These are phyloP conservation scores for Quercus aquifolioides DNA, from an alignment of 306 rosid genomes.

Conservation along the genomic window DNA sequence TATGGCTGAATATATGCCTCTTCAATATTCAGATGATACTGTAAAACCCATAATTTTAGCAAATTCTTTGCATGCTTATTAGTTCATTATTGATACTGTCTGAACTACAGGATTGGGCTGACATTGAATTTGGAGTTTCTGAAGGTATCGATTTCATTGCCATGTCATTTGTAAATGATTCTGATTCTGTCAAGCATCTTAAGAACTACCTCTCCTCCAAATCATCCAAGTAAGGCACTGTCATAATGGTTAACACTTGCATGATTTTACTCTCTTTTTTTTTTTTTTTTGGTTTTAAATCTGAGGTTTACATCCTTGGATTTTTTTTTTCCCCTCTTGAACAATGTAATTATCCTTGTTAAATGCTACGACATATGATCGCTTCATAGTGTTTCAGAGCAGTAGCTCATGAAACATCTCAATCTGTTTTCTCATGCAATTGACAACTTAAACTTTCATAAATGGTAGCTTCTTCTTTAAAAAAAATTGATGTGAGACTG, in stretches of 20 bases:
- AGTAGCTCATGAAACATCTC: not conserved
- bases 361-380: not conserved
- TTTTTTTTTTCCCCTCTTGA: slow-evolving; percentile 2
- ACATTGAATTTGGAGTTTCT: slow-evolving; percentile 72
- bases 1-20: not conserved
- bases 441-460: not conserved
- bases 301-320: not conserved
- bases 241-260: slow-evolving; percentile 3
- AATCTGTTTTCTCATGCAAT: not conserved
- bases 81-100: not conserved
- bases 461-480: not conserved
- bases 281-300: not conserved
- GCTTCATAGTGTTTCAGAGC: not conserved
- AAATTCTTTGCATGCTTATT: not conserved
- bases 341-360: not conserved
- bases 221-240: slow-evolving; percentile 58
- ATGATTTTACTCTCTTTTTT: not conserved
- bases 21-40: not conserved
- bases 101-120: slow-evolving; percentile 76
- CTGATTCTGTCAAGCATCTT: slow-evolving; percentile 57
- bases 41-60: not conserved
- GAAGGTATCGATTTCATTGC: slow-evolving; percentile 78
- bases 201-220: slow-evolving; percentile 62
- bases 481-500: not conserved
- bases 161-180: slow-evolving; percentile 71